Evolutionary conservation across 495 filamentous ascomycete genomes (phyloP).

Genomic region (Pyrenopolyporus hunteri): DNA sequence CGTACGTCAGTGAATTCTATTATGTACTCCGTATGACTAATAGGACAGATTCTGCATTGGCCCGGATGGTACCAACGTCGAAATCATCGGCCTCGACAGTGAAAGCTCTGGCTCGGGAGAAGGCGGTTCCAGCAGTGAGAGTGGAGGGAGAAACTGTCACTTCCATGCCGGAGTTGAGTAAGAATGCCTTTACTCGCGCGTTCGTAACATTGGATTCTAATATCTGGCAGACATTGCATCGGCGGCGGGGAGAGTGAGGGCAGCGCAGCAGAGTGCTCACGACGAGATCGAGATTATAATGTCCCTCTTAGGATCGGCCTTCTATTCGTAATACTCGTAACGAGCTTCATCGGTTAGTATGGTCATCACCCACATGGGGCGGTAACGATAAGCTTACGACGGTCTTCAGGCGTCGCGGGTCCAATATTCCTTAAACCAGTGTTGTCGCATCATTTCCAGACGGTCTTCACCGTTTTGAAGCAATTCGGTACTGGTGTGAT

Average conservation of each 20-base stretch:
- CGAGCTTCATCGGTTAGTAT: slow-evolving; percentile 50
- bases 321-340: slow-evolving; percentile 63
- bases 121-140: neutral
- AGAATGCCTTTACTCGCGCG: slow-evolving; percentile 6
- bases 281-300: slow-evolving; percentile 59
- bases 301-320: slow-evolving; percentile 62
- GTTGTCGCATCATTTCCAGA: slow-evolving; percentile 37
- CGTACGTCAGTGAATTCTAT: slow-evolving; percentile 42
- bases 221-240: slow-evolving; percentile 50
- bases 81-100: slow-evolving; percentile 27
- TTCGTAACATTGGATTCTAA: neutral
- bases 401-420: slow-evolving; percentile 44
- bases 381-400: slow-evolving; percentile 3
- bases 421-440: slow-evolving; percentile 52
- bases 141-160: slow-evolving; percentile 56
- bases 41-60: slow-evolving; percentile 48
- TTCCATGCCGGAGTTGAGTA: slow-evolving; percentile 72
- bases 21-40: neutral
- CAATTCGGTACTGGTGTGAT: slow-evolving; percentile 80
- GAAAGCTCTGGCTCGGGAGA: slow-evolving; percentile 36
- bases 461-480: slow-evolving; percentile 60
- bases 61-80: slow-evolving; percentile 49
- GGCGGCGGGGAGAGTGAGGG: slow-evolving; percentile 46
- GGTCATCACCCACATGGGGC: neutral
- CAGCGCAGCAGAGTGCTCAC: slow-evolving; percentile 46